These are phyloP conservation scores for Pleurotus giganteus DNA, from an alignment of 768 basidiomycete genomes.

Conservation along the genomic window DNA sequence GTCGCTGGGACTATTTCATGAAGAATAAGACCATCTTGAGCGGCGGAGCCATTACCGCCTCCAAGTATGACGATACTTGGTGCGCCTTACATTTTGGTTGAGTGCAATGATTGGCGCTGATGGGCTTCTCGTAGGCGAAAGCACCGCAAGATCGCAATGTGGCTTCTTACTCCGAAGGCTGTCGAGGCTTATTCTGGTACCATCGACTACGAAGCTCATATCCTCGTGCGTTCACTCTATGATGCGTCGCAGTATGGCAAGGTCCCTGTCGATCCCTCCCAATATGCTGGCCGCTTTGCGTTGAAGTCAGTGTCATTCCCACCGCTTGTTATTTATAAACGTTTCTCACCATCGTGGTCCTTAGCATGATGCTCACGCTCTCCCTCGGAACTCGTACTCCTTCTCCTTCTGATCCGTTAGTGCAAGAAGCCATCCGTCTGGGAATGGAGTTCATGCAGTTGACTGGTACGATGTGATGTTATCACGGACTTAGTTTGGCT, in stretches of 20 bases:
- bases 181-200: slow-evolving; percentile 15
- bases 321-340: background rate
- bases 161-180: slow-evolving; percentile 17
- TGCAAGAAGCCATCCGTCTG: slow-evolving; percentile 17
- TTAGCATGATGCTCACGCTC: slow-evolving; percentile 25
- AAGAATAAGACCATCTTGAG: slow-evolving; percentile 24
- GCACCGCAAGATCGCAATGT: slow-evolving; percentile 22
- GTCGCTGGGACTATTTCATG: slow-evolving; percentile 23
- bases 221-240: slow-evolving; percentile 17
- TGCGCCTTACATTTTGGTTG: background rate
- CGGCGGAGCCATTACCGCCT: slow-evolving; percentile 22
- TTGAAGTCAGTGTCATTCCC: slow-evolving; percentile 17
- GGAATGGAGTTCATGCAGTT: slow-evolving; percentile 26
- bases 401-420: slow-evolving; percentile 18
- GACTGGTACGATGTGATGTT: slow-evolving; percentile 8
- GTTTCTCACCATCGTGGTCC: too few relatives aligned
- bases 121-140: slow-evolving; percentile 17
- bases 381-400: slow-evolving; percentile 22
- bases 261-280: slow-evolving; percentile 19
- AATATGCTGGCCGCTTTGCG: slow-evolving; percentile 18
- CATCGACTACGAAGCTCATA: slow-evolving; percentile 18
- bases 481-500: background rate
- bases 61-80: slow-evolving; percentile 23
- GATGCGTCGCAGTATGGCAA: slow-evolving; percentile 12
- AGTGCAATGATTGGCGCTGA: too few relatives aligned